Evolutionary conservation across 495 filamentous ascomycete genomes (phyloP).

Genomic region (Lichina pygmaea): DNA sequence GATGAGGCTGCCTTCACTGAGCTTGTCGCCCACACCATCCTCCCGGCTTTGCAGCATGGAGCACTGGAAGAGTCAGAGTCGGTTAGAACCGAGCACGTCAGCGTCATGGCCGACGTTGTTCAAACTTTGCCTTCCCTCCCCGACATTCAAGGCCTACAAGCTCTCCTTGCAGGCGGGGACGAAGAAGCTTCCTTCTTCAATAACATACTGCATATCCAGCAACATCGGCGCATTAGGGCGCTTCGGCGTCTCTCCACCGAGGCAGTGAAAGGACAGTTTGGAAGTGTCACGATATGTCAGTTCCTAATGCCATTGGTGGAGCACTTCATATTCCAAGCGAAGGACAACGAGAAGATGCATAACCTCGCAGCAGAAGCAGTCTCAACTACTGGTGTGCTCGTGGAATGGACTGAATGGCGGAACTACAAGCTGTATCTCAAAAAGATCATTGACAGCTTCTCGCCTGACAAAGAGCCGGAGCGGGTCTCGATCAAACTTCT

Average conservation of each 20-base stretch:
- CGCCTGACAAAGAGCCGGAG: conserved; percentile 55
- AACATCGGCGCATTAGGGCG: conserved; percentile 64
- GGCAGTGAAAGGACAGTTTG: conserved; percentile 30
- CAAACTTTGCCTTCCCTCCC: conserved; percentile 38
- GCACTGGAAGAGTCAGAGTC: conserved; percentile 54
- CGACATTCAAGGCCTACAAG: conserved; percentile 45
- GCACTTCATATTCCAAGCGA: conserved; percentile 67
- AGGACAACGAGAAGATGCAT: conserved; percentile 50
- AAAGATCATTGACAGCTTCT: conserved; percentile 53
- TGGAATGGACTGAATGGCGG: conserved; percentile 62
- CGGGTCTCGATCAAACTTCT: conserved; percentile 67
- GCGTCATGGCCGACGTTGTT: conserved; percentile 51
- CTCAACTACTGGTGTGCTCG: conserved; percentile 42
- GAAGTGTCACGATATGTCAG: conserved; percentile 50
- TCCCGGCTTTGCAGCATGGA: conserved; percentile 53
- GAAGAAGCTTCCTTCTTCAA: conserved; percentile 83
- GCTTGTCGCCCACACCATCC: conserved; percentile 31
- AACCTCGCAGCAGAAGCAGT: conserved; percentile 66
- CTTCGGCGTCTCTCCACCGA: conserved; percentile 44
- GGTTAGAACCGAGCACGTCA: conserved; percentile 54
- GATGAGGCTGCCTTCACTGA: conserved; percentile 15
- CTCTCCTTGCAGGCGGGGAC: conserved; percentile 47
- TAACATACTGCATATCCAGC: conserved; percentile 76
- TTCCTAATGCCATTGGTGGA: conserved; percentile 82
- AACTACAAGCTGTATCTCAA: conserved; percentile 64